Evolutionary conservation across 257 asterid species (phyloP), one percentile per base, ranked within the genome.

Genomic region (Dorcoceras hygrometricum): DNA sequence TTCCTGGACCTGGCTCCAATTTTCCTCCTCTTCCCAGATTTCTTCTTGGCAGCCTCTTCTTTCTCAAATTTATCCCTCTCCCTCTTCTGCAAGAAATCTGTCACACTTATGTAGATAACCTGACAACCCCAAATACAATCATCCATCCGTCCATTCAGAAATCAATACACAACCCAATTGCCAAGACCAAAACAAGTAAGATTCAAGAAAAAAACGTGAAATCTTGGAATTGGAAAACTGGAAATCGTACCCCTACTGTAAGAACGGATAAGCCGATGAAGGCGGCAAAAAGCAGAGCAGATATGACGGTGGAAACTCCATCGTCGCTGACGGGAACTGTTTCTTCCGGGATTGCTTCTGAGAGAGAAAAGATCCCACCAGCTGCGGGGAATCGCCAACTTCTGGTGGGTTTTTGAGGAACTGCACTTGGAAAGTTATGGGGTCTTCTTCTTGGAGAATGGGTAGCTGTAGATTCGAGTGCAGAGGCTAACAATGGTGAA

Each of bases 61-160:
- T 89, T 89, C 81, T 79, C 94, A 59, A 88, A 83, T 54, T 81
- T 86, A 32, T 93, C 96, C 3, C 79, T 72, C 68, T 93, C 97
- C 81, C 48, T 10, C 48, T 36, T 36, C 18, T 36, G 18, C 87
- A 93, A 70, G 89, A 80, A 93, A 66, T 93, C 99, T 43, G 96
- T 85, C 46, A 88, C 94, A 0, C 79, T 95, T 56, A 93, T 83
- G 82, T 90, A 93, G 81, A 90, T 74, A 6, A 90, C 90, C 97
- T 90, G 84, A 54, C 26, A 36, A 36, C 23, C 14, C 14, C n/a
- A 46, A 20, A 65, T 6, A 26, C 4, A 26, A 1, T 51, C 24
- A 19, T 18, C 2, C 4, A 57, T 48, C 23, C 18, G 1, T 12
- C 14, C 51, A 43, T 43, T 12, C 51, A 43, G 51, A 62, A 50